phyloP scores from a whole-genome alignment of 768 basidiomycete genomes.

The Boletus vermiculosoides region DNA sequence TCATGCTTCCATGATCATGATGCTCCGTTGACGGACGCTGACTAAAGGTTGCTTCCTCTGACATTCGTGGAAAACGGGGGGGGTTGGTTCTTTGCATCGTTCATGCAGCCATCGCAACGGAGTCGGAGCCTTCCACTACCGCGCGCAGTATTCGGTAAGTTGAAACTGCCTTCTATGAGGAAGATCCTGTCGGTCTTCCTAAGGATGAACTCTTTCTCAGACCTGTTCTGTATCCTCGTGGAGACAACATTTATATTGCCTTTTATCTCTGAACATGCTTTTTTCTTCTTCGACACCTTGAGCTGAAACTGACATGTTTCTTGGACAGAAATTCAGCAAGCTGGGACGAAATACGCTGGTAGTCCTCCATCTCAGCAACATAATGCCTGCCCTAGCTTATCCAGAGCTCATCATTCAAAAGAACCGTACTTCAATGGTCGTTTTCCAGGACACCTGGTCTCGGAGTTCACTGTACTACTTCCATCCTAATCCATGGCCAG shows the following conservation, averaged over 20 bases:
- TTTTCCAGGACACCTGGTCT: neutral
- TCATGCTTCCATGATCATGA: too few relatives aligned
- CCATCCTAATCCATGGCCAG: neutral
- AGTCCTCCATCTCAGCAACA: neutral
- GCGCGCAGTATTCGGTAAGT: conserved; percentile 10
- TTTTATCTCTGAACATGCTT: conserved; percentile 16
- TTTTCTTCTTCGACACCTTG: neutral
- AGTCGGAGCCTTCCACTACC: neutral
- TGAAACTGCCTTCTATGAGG: neutral
- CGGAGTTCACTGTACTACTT: neutral
- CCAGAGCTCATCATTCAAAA: neutral
- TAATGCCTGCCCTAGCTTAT: neutral
- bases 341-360: neutral
- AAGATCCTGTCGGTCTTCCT: neutral
- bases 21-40: too few relatives aligned
- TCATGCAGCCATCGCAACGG: neutral
- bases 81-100: neutral
- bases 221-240: conserved; percentile 32
- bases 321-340: conserved; percentile 1
- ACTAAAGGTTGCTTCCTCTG: too few relatives aligned
- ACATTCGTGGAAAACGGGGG: neutral
- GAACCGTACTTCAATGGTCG: neutral
- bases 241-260: conserved; percentile 28
- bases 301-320: conserved; percentile 5
- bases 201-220: conserved; percentile 28